Conservation (phyloP, 352 stramenopile genomes). For the Phytophthora pistaciae region DNA sequence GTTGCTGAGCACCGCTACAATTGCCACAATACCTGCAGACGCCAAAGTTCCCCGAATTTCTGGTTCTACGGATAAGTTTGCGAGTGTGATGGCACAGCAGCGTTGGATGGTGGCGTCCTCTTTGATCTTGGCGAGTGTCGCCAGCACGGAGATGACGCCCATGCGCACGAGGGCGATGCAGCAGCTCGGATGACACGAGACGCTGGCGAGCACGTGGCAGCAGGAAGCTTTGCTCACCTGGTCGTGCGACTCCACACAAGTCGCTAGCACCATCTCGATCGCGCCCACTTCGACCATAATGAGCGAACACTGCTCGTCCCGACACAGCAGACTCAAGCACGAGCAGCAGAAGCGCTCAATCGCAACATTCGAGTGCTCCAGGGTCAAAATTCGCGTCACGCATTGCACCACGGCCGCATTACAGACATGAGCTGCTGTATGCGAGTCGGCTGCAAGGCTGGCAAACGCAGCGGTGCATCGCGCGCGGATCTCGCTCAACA, state of each 20-base stretch:
- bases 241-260: conserved; percentile 70
- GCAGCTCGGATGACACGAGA: conserved; percentile 75
- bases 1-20: conserved; percentile 73
- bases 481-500: conserved; percentile 61
- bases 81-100: conserved; percentile 76
- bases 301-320: conserved; percentile 68
- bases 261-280: conserved; percentile 64
- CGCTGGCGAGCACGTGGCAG: conserved; percentile 79
- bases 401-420: conserved; percentile 63
- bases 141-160: conserved; percentile 64
- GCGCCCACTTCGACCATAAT: conserved; percentile 61
- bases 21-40: conserved; percentile 52
- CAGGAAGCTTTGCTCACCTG: conserved; percentile 76
- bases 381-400: conserved; percentile 57
- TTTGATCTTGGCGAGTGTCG: conserved; percentile 65
- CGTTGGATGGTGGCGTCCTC: conserved; percentile 60
- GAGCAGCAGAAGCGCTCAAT: conserved; percentile 80
- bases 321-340: conserved; percentile 75
- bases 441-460: conserved; percentile 61
- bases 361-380: conserved; percentile 59
- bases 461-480: conserved; percentile 72
- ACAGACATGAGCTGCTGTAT: conserved; percentile 46
- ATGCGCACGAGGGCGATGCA: conserved; percentile 58
- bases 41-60: conserved; percentile 60
- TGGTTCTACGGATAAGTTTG: conserved; percentile 66